phyloP scores from a whole-genome alignment of 352 stramenopile genomes.

The Globisporangium spinosum region DNA sequence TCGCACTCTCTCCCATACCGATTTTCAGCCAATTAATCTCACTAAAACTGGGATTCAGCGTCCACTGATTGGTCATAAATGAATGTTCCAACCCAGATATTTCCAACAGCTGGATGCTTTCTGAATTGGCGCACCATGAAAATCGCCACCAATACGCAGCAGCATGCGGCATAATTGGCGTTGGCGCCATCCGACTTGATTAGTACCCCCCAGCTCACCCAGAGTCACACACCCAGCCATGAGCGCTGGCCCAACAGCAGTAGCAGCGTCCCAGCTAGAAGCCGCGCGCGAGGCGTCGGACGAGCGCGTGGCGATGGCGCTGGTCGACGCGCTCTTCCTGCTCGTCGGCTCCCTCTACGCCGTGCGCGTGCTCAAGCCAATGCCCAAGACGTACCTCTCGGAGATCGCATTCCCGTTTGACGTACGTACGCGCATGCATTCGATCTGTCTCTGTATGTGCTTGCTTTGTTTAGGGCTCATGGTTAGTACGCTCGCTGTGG shows the following conservation, averaged over 20 bases:
- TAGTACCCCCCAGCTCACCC: background rate
- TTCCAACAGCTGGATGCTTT: background rate
- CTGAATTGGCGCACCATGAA: background rate
- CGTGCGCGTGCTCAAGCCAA: constrained; percentile 41
- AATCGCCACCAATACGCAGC: background rate
- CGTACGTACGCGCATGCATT: constrained; percentile 24
- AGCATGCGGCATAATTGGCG: background rate
- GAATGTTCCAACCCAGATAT: background rate
- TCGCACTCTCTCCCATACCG: background rate
- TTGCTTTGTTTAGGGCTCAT: background rate
- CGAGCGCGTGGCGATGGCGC: constrained; percentile 11
- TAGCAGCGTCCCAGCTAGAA: background rate
- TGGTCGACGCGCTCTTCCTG: constrained; percentile 41
- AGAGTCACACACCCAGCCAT: background rate
- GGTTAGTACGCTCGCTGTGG: background rate
- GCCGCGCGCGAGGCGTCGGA: constrained; percentile 13
- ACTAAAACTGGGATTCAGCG: background rate
- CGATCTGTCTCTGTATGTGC: background rate
- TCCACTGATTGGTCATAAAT: background rate
- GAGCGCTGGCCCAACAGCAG: background rate
- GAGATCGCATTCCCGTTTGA: constrained; percentile 74
- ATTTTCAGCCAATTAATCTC: background rate
- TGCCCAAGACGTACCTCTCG: constrained; percentile 74
- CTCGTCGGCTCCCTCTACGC: constrained; percentile 51
- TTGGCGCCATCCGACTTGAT: background rate